Conservation (phyloP, 2,329 filamentous ascomycete genomes). For the Monascus ruber region DNA sequence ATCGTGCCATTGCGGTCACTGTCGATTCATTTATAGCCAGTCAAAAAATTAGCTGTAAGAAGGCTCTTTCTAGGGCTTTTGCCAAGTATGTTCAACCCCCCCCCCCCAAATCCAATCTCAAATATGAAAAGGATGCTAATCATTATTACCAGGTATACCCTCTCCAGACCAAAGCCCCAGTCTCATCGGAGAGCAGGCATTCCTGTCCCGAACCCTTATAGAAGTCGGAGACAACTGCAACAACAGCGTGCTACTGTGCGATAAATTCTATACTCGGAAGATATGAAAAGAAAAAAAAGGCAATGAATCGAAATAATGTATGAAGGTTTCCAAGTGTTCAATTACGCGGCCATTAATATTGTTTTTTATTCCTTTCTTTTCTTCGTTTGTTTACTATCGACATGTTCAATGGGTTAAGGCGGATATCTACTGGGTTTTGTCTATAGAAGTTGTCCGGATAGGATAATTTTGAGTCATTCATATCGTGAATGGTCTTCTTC, state of each 20-base stretch:
- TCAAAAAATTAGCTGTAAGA: conserved; percentile 96
- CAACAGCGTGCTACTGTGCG: conserved; percentile 5
- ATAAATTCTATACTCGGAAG: not conserved
- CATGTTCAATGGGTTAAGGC: no score
- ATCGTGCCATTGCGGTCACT: conserved; percentile 91
- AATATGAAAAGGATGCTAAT: conserved; percentile 3
- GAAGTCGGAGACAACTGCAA: conserved; percentile 7
- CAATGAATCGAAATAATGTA: no score
- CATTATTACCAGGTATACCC: conserved; percentile 23
- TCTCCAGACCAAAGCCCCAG: conserved; percentile 28
- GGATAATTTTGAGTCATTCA: no score
- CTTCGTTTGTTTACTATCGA: no score
- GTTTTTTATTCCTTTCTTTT: no score
- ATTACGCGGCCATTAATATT: no score
- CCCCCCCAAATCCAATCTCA: no score
- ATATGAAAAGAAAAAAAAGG: no score
- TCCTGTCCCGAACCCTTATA: conserved; percentile 19
- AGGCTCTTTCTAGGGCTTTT: conserved; percentile 84
- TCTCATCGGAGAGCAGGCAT: conserved; percentile 28
- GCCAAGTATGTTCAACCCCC: conserved; percentile 69
- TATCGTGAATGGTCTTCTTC: no score
- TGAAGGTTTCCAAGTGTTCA: no score
- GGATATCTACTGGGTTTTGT: no score
- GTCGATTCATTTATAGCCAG: conserved; percentile 92
- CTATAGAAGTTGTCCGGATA: no score